Conservation (phyloP, 2,329 filamentous ascomycete genomes). For the Xylariaceae sp. region DNA sequence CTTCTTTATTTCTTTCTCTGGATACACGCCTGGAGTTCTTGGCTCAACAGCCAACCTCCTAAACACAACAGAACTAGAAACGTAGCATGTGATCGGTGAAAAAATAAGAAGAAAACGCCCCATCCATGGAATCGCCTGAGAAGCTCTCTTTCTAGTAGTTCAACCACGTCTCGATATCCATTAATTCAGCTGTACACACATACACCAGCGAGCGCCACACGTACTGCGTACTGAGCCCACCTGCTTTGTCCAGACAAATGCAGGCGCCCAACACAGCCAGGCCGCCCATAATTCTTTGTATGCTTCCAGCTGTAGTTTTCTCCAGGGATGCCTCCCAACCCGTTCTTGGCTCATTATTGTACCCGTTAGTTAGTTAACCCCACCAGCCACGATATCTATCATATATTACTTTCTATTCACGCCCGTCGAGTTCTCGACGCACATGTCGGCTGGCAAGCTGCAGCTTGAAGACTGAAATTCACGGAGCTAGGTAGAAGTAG, state of each 20-base stretch:
- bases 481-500: conserved; percentile 5
- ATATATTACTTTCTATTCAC: conserved; percentile 20
- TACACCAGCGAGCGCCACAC: neutral
- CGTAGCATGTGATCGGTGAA: neutral
- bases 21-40: too few species aligned
- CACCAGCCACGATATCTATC: conserved; percentile 18
- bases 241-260: conserved; percentile 17
- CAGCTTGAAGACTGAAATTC: conserved; percentile 19
- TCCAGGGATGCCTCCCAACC: conserved; percentile 6
- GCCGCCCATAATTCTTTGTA: neutral
- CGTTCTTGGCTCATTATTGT: conserved; percentile 16
- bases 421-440: conserved; percentile 17
- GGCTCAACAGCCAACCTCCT: neutral
- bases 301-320: neutral
- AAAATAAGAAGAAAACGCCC: conserved; percentile 21
- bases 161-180: conserved; percentile 32
- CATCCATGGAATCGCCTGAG: conserved; percentile 23
- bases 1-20: too few species aligned
- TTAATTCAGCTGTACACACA: conserved; percentile 22
- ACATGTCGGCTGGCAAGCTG: conserved; percentile 15
- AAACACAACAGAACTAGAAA: neutral
- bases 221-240: neutral
- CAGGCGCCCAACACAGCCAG: conserved; percentile 2
- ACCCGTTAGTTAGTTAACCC: conserved; percentile 6
- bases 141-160: conserved; percentile 27